Conservation (phyloP, 148 eudicot genomes). For the Dysphania ambrosioides region DNA sequence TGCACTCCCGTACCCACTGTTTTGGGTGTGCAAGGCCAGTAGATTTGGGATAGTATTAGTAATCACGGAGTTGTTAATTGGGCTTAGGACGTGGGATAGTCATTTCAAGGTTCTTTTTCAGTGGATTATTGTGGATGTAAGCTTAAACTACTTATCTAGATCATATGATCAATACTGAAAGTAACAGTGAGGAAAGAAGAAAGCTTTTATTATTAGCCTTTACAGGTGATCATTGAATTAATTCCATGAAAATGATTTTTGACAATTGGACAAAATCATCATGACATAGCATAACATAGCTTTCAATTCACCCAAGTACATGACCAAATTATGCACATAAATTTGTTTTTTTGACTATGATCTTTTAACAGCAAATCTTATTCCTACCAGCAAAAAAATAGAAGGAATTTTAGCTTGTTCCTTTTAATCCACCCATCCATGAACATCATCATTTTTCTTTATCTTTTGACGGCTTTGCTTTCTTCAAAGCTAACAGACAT, state of each 20-base stretch:
- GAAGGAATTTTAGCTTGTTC: too few species aligned
- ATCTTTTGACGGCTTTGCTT: too few species aligned
- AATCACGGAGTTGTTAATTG: not conserved
- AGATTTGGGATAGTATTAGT: conserved; percentile 7
- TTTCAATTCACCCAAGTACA: conserved; percentile 25
- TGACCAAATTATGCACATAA: too few species aligned
- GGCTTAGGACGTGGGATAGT: not conserved
- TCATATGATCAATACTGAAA: conserved; percentile 13
- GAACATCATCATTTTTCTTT: too few species aligned
- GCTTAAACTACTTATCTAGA: conserved; percentile 18
- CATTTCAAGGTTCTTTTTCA: not conserved
- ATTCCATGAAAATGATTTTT: conserved; percentile 28
- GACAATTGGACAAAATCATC: conserved; percentile 25
- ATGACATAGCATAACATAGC: conserved; percentile 17
- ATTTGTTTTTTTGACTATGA: too few species aligned
- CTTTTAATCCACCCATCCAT: too few species aligned
- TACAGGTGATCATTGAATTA: conserved; percentile 31
- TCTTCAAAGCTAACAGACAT: too few species aligned
- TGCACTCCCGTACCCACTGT: not conserved
- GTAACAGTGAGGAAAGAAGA: conserved; percentile 26
- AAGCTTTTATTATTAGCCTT: conserved; percentile 18
- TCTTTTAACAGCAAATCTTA: too few species aligned
- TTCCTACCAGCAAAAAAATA: too few species aligned
- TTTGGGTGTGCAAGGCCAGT: conserved; percentile 11
- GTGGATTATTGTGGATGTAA: conserved; percentile 16